phyloP scores from a whole-genome alignment of 176 grass and related monocot species.

The Paspalum notatum region DNA sequence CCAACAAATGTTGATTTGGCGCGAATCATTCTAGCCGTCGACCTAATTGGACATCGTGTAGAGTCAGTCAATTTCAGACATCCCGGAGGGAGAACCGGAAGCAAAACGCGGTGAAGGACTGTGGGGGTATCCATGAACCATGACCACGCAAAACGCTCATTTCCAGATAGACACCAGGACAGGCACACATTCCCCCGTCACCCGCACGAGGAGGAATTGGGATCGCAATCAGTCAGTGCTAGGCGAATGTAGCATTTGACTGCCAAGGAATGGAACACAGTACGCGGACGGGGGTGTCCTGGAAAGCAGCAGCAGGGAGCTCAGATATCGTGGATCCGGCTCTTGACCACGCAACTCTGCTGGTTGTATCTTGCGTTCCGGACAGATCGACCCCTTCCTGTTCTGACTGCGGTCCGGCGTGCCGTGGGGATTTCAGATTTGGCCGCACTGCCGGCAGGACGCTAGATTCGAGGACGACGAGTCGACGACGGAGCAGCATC shows the following conservation, averaged over 20 bases:
- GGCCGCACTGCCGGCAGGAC: conserved; percentile 23
- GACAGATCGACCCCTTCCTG: conserved; percentile 2
- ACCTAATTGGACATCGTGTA: not conserved
- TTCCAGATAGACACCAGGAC: not conserved
- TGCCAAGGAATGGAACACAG: not conserved
- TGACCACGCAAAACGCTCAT: not conserved
- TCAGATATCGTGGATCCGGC: conserved; percentile 18
- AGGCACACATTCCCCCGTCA: not conserved
- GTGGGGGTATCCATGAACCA: not conserved
- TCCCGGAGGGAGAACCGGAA: not conserved
- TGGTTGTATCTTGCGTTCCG: not conserved
- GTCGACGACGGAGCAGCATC: not conserved
- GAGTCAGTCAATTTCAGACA: not conserved
- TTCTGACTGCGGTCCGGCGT: not conserved
- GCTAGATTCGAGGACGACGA: conserved; percentile 29
- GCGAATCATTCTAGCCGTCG: not conserved
- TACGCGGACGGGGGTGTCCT: not conserved
- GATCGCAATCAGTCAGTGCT: not conserved
- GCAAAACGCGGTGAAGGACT: not conserved
- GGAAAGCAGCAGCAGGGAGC: not conserved
- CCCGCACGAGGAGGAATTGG: not conserved
- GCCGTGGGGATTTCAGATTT: not conserved
- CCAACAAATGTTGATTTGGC: not conserved
- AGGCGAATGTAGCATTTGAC: conserved; percentile 31
- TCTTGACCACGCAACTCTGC: conserved; percentile 25